Evolutionary conservation across 2,329 filamentous ascomycete genomes (phyloP).

Genomic region (Aspergillus latus): DNA sequence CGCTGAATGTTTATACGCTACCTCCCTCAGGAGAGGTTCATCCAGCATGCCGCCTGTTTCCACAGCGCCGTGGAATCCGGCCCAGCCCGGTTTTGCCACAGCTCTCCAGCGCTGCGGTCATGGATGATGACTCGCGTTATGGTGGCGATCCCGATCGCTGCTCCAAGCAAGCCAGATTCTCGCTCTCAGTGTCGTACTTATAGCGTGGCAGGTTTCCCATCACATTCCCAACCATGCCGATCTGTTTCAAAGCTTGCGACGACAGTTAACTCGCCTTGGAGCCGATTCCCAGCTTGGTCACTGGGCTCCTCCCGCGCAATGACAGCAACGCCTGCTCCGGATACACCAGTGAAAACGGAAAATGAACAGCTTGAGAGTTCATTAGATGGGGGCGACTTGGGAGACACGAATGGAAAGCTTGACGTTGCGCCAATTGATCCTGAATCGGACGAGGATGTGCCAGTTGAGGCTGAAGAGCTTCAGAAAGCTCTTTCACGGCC

Average conservation of each 20-base stretch:
- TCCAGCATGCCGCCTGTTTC: slow-evolving; percentile 32
- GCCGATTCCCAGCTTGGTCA: slow-evolving; percentile 4
- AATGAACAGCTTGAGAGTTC: background rate
- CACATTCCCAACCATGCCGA: slow-evolving; percentile 20
- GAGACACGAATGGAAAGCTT: slow-evolving; percentile 16
- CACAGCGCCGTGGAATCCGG: slow-evolving; percentile 27
- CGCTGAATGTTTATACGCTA: slow-evolving; percentile 35
- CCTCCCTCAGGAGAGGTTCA: slow-evolving; percentile 22
- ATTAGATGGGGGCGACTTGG: background rate
- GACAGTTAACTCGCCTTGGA: slow-evolving; percentile 2
- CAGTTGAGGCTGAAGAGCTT: slow-evolving; percentile 57
- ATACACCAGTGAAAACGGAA: slow-evolving; percentile 1
- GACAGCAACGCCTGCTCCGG: background rate
- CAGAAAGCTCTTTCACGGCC: slow-evolving; percentile 61
- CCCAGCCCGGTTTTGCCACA: slow-evolving; percentile 28
- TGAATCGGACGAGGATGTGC: slow-evolving; percentile 55
- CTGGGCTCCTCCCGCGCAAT: slow-evolving; percentile 2
- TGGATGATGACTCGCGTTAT: slow-evolving; percentile 19
- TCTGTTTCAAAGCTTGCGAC: slow-evolving; percentile 14
- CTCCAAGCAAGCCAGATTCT: slow-evolving; percentile 6
- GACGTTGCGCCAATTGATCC: slow-evolving; percentile 44
- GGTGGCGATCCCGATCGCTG: slow-evolving; percentile 26
- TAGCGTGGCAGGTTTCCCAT: background rate
- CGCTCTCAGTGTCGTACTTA: slow-evolving; percentile 3
- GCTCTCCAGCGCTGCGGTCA: slow-evolving; percentile 20